These are phyloP conservation scores for Pseudonitzschia multiseries DNA, from an alignment of 108 stramenopile genomes.

Conservation along the genomic window DNA sequence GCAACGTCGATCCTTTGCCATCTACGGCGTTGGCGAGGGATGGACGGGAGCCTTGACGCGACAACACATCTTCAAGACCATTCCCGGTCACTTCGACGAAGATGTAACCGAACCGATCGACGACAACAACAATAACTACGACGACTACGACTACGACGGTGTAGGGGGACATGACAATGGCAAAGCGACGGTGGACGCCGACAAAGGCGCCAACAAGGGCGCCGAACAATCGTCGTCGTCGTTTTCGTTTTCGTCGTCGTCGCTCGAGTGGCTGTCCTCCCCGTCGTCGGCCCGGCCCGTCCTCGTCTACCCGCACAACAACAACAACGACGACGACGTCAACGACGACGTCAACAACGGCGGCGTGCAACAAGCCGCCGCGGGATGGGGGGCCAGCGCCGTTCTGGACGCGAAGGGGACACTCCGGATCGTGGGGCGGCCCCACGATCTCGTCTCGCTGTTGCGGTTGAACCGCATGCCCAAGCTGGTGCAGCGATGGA, in stretches of 20 bases:
- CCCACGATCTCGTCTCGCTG: constrained; percentile 77
- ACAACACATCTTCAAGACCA: constrained; percentile 19
- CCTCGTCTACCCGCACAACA: constrained; percentile 33
- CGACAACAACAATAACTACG: too few species aligned
- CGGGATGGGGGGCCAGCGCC: constrained; percentile 81
- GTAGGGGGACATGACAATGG: background rate
- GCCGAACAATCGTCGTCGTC: too few species aligned
- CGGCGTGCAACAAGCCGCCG: constrained; percentile 45
- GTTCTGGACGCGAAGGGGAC: constrained; percentile 41
- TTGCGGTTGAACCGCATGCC: constrained; percentile 75
- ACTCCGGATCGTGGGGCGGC: constrained; percentile 67
- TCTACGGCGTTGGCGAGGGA: constrained; percentile 69
- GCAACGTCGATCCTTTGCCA: constrained; percentile 39
- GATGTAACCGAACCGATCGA: too few species aligned
- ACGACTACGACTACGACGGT: background rate
- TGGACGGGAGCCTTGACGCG: constrained; percentile 78
- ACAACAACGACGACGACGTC: too few species aligned
- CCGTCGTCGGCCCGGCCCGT: constrained; percentile 13
- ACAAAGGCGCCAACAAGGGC: background rate
- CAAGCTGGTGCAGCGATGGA: constrained; percentile 30
- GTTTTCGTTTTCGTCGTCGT: too few species aligned
- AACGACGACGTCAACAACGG: too few species aligned
- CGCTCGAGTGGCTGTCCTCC: constrained; percentile 1
- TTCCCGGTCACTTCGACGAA: constrained; percentile 54
- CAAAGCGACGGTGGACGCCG: background rate